Evolutionary conservation across 768 basidiomycete genomes (phyloP), one percentile per base, ranked within the genome.

Genomic region (Tylopilus subfusipes): DNA sequence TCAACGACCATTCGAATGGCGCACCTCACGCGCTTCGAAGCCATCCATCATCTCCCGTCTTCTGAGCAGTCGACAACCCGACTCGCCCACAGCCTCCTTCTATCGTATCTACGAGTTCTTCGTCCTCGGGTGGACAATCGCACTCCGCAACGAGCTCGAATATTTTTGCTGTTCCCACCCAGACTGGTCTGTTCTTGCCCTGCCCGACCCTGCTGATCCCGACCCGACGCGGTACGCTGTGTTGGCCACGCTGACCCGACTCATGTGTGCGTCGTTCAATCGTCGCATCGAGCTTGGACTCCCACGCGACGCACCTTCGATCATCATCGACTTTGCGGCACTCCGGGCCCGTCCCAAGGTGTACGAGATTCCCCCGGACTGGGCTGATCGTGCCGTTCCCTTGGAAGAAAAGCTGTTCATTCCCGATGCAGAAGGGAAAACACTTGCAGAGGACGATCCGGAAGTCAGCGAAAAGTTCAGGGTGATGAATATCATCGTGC

Each of bases 61-160:
- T 22, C 19, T 6, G 11, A 27, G 53, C 48, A 30, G 2, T 18
- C 53, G 27, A n/a, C 53, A 10, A 6, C 46, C 46, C n/a, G 55
- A 55, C 40, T 22, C 46, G 9, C 46, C 53, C 34, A 14, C 47
- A 7, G 56, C 56, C 34, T 48, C 45, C 19, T 47, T 55, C 14
- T 57, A 55, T 19, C 56, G 56, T 7, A 43, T 39, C 47, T 57
- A 57, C 42, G 56, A 39, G n/a, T 55, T 55, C 53, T 55, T 55
- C 47, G 36, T 45, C 4, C 42, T 57, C 42, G 56, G 47, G 0
- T 55, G 56, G 56, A 57, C 56, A 13, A 55, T 52, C 40, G 47
- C 53, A 4, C 42, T 55, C 42, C 53, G 56, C 52, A 55, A 57
- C 42, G 56, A 57, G 19, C 52, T 56, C 42, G 55, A 56, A 16